Conservation (phyloP, 805 yeast species). For the Suhomyces xylopsoci region DNA sequence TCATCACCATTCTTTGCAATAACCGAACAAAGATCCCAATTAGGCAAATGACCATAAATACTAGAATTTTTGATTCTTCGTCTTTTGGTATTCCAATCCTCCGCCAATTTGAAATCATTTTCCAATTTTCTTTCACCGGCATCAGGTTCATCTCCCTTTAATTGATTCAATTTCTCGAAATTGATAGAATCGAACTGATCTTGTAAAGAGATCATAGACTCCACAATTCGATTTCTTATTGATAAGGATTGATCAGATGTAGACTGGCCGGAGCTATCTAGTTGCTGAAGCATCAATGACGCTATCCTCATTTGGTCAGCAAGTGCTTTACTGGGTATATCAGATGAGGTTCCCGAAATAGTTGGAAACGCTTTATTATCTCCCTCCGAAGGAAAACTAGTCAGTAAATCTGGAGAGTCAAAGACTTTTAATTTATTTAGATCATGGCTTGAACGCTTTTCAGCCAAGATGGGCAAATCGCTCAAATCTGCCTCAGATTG, state of each 20-base stretch:
- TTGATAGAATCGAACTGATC: slow-evolving; percentile 40
- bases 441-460: slow-evolving; percentile 7
- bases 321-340: slow-evolving; percentile 38
- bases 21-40: slow-evolving; percentile 95
- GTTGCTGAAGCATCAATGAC: slow-evolving; percentile 87
- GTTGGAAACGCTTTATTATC: background rate
- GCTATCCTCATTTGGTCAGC: slow-evolving; percentile 97
- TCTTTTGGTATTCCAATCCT: slow-evolving; percentile 86
- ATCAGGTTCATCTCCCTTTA: slow-evolving; percentile 59
- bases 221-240: slow-evolving; percentile 18
- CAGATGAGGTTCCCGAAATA: slow-evolving; percentile 9
- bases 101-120: slow-evolving; percentile 89
- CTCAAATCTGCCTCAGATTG: slow-evolving; percentile 58
- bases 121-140: slow-evolving; percentile 87
- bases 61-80: slow-evolving; percentile 77
- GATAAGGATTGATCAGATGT: slow-evolving; percentile 33
- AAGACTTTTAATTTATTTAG: slow-evolving; percentile 7
- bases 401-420: too few species aligned
- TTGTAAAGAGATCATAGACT: slow-evolving; percentile 36
- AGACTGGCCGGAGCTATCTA: slow-evolving; percentile 72
- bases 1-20: slow-evolving; percentile 97
- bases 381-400: background rate
- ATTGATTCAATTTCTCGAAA: slow-evolving; percentile 42
- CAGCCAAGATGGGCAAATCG: slow-evolving; percentile 48
- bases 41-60: slow-evolving; percentile 77